Evolutionary conservation across 2,329 filamentous ascomycete species (phyloP), one percentile per base, ranked within the genome.

Genomic region (Aspergillus novofumigatus): DNA sequence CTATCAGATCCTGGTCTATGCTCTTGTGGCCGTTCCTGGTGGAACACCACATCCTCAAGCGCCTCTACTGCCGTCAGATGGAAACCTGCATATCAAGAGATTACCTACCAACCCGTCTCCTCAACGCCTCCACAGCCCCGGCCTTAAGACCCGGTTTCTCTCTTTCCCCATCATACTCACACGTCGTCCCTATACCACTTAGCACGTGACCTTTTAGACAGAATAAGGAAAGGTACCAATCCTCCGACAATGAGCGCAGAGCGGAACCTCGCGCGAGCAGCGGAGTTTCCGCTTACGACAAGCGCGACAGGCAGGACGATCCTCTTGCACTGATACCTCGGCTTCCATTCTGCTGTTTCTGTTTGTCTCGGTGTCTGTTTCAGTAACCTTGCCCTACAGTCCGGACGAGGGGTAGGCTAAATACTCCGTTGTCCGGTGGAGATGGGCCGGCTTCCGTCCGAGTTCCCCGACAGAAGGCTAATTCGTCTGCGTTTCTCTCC

Each of bases 131-230:
- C 14, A 77, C 67, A 0, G 71, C 74, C 1, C 75, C 75, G 3
- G 66, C 63, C 55, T 75, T 76, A 42, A 77, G 63, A 5, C 74
- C 73, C 1, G 75, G 75, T 49, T 74, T 76, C 4, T 63, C 63
- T 28, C 66, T 65, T 53, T 69, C 72, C 1, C 58, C 55, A 23
- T 71, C 65, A 53, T 75, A 76, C 4, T 67, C 54, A 53, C 73
- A 76, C 9, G 53, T 35, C 11, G 59, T 26, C 1, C 56, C 56
- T 50, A 56, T 28, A 6, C 26, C 17, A 8, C 51, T 25, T 42
- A 25, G 9, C 20, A 38, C 3, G 28, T 53, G n/a, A 26, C 5
- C 25, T 25, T 25, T 4, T 3, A 11, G 21, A 2, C 3, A 42
- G 21, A 4, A 4, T 14, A 32, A 0, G 29, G 10, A 11, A 8